Base-by-base conservation (phyloP, 306 rosid species). In the Cyclanthera cordifolia region DNA sequence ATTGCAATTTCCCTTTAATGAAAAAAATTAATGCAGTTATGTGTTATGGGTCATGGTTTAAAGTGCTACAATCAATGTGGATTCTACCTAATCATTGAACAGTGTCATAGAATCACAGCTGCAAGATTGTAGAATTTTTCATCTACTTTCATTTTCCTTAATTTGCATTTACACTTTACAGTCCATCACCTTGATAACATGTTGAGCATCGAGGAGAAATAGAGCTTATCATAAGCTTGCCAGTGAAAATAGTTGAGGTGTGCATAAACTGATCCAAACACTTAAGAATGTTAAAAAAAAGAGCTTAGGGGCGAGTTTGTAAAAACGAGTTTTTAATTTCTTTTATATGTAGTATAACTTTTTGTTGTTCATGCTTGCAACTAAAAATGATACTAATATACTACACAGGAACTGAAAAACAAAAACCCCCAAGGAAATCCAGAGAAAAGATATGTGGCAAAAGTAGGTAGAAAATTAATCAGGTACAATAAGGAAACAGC, bases 1-100 rank as follows among this genome's bases (percentile, higher is more conserved):
- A 41, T 63, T 41, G 30, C 69, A 37, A 63, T 63, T 57, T 60
- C 49, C 45, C 30, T 63, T 63, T 20, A 12, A 20, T 39, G 23
- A 28, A 16, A 10, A 9, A 34, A 39, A 19, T 59, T 34, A 39
- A 10, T 63, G 52, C 49, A 59, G 12, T 45, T 45, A 13, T 45
- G 43, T 37, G 21, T 28, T 28, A 28, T 12, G 16, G 21, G 27
- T 13, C 6, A 56, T 24, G 4, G 8, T 56, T 11, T 53, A 56
- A 56, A 24, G 63, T 56, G 63, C 16, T 56, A 56, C 39, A 56
- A 25, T 56, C 63, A 14, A 56, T 56, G 34, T 56, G 39, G 39
- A 56, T 53, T 4, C 32, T 56, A 56, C 6, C 63, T 25, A 23
- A 54, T 23, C n/a, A 54, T 21, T 24, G 34, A 59, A 30, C 46